phyloP scores from a whole-genome alignment of 768 basidiomycete species.

The Mycena indigotica region DNA sequence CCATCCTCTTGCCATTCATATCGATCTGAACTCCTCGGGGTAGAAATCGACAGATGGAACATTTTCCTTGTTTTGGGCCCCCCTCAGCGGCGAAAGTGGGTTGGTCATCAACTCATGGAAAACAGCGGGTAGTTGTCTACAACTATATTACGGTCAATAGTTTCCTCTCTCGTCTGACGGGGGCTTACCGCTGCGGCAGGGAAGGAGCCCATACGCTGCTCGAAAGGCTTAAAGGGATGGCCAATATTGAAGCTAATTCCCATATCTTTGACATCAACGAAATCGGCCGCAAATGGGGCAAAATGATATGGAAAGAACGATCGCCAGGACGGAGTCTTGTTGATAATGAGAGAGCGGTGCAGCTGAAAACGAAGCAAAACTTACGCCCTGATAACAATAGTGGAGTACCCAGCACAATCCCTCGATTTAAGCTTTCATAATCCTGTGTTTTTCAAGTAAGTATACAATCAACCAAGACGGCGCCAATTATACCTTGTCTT shows the following conservation, averaged over 20 bases:
- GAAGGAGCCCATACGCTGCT: constrained; percentile 98
- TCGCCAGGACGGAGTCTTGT: constrained; percentile 89
- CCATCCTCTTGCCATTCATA: constrained; percentile 99
- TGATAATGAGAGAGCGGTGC: constrained; percentile 4
- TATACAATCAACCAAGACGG: background rate
- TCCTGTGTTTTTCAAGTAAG: constrained; percentile 41
- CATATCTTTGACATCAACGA: constrained; percentile 76
- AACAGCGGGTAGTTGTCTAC: constrained; percentile 79
- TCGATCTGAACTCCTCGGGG: constrained; percentile 90
- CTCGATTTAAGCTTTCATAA: constrained; percentile 87
- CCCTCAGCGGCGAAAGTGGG: constrained; percentile 59
- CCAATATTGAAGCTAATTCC: constrained; percentile 79
- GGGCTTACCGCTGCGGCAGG: constrained; percentile 81
- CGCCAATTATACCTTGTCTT: constrained; percentile 50
- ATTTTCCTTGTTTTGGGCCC: constrained; percentile 29
- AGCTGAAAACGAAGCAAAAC: constrained; percentile 26
- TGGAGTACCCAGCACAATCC: constrained; percentile 94
- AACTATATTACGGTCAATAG: constrained; percentile 51
- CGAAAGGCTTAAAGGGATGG: constrained; percentile 93
- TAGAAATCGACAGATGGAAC: constrained; percentile 75
- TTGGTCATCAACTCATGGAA: constrained; percentile 90
- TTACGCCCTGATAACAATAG: constrained; percentile 98
- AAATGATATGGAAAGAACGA: constrained; percentile 99
- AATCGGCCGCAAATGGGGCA: constrained; percentile 96
- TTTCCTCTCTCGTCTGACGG: constrained; percentile 2